Evolutionary conservation across 805 yeast species (phyloP), one percentile per base, ranked within the genome.

Genomic region (Priceomyces medius): DNA sequence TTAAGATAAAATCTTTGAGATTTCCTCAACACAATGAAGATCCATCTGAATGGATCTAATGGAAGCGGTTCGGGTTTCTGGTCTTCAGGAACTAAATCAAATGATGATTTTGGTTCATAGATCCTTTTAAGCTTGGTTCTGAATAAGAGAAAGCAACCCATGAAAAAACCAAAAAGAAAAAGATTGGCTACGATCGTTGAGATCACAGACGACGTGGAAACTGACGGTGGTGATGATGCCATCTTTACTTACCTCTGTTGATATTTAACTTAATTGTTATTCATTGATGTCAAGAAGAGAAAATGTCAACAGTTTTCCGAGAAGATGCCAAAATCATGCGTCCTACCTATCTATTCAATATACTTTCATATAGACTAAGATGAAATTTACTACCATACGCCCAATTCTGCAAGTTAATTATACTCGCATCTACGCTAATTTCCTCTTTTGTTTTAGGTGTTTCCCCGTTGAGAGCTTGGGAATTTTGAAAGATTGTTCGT

Each of bases 81-180:
- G 14, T 78, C 80, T 19, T 75, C 81, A 1, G 73, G 70, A 6
- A 67, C 81, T 34, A 86, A 63, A 45, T 81, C 79, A 40, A 71
- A 79, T 6, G 81, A 72, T 0, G 90, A 75, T 53, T 89, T 87
- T 16, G 97, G 96, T 48, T 87, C 84, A 61, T 91, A 91, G 35
- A 89, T 84, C 48, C 95, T 72, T 55, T 76, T 77, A 62, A 83
- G 77, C 49, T 68, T 76, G 35, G 83, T 74, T 45, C 97, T 71
- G 41, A 91, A 61, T 1, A 85, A 31, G 20, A 91, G 45, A 61
- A 91, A 91, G 6, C 75, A 68, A 0, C 67, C 40, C 8, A 86
- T 64, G 53, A 89, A 88, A 4, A 66, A 68, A 2, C 79, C 77
- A 56, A 83, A 86, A 4, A 89, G 59, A 7, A 75, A 75, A 42